Evolutionary conservation across 1,284 basidiomycete species (phyloP).

Genomic region (Peniophora sp.): DNA sequence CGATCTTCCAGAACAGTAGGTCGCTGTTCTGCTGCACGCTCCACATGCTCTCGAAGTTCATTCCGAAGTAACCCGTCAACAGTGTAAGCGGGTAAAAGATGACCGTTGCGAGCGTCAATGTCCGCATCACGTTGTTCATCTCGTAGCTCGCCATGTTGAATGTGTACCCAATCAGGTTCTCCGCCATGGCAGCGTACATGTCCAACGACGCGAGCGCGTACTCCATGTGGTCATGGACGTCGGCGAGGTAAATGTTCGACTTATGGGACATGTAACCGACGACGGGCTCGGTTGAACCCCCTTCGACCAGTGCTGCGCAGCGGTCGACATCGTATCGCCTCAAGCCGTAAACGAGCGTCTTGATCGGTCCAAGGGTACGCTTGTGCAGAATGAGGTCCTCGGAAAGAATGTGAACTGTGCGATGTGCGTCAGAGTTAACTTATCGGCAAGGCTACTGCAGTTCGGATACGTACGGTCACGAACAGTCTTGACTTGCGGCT

Average conservation of each 20-base stretch:
- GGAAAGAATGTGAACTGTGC: constrained; percentile 59
- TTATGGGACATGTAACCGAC: constrained; percentile 64
- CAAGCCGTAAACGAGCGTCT: constrained; percentile 57
- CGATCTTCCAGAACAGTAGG: constrained; percentile 59
- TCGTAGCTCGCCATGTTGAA: constrained; percentile 65
- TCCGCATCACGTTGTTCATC: constrained; percentile 64
- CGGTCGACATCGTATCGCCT: constrained; percentile 60
- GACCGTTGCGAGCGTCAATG: constrained; percentile 57
- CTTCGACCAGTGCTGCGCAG: constrained; percentile 42
- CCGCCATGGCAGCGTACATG: constrained; percentile 58
- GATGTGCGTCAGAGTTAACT: constrained; percentile 1
- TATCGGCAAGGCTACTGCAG: not conserved
- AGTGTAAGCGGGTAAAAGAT: constrained; percentile 65
- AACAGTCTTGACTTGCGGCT: constrained; percentile 52
- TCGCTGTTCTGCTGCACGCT: constrained; percentile 40
- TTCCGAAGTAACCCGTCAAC: constrained; percentile 68
- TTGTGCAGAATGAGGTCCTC: constrained; percentile 66
- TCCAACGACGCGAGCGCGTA: constrained; percentile 59
- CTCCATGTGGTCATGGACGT: constrained; percentile 66
- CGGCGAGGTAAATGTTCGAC: constrained; percentile 61
- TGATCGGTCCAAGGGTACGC: constrained; percentile 61
- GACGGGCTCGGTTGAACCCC: constrained; percentile 15
- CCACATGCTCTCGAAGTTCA: constrained; percentile 58
- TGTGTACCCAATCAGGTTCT: constrained; percentile 64
- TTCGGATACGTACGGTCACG: constrained; percentile 40